These are phyloP conservation scores for Thymus quinquecostatus DNA, from an alignment of 257 asterid species.

Conservation along the genomic window DNA sequence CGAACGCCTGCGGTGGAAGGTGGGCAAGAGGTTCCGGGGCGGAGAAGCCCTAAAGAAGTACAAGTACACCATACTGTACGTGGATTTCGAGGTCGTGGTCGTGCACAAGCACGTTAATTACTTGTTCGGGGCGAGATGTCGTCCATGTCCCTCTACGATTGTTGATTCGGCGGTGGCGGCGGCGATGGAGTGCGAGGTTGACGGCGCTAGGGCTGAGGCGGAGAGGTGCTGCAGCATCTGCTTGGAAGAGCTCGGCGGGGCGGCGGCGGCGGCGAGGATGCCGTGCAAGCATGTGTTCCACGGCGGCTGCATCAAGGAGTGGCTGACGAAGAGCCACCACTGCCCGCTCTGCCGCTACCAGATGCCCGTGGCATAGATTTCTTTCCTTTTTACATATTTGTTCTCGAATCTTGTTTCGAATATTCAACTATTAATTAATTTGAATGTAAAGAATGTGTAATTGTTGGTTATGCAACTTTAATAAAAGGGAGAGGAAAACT, in stretches of 20 bases:
- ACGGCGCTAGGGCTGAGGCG: not conserved
- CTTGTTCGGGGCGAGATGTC: too few relatives aligned
- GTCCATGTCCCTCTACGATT: too few relatives aligned
- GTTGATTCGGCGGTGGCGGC: not conserved
- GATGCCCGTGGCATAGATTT: not conserved
- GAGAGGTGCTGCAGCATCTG: not conserved
- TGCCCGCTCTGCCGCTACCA: not conserved
- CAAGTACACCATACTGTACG: not conserved
- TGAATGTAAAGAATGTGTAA: too few relatives aligned
- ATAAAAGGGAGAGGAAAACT: too few relatives aligned
- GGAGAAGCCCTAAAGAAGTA: not conserved
- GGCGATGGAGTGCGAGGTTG: not conserved
- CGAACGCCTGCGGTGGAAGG: not conserved
- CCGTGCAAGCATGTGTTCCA: not conserved
- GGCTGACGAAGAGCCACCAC: not conserved
- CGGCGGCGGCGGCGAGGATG: not conserved
- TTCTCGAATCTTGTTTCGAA: too few relatives aligned
- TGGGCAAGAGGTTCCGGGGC: not conserved
- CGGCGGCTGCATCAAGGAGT: not conserved
- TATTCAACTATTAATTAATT: too few relatives aligned
- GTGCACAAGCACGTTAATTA: not conserved
- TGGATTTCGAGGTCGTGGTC: not conserved
- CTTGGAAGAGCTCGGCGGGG: not conserved
- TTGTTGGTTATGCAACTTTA: too few relatives aligned
- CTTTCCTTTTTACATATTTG: too few relatives aligned